phyloP scores from a whole-genome alignment of 2,329 filamentous ascomycete genomes.

The Domatiomyces globalis region DNA sequence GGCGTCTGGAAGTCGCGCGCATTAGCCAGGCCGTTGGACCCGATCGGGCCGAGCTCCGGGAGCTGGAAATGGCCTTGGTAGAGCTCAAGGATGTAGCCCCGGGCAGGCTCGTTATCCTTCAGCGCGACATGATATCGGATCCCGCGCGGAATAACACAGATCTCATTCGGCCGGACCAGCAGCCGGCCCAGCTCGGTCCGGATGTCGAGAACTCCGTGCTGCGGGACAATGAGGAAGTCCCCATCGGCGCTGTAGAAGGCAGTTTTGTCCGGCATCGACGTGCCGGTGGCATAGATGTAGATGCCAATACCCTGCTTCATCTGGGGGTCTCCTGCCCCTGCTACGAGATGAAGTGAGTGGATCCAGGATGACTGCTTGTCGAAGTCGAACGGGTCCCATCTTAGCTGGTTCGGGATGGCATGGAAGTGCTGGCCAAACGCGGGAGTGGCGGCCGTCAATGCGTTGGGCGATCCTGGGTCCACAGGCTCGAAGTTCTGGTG shows the following conservation, averaged over 20 bases:
- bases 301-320: constrained; percentile 69
- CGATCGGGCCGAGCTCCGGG: constrained; percentile 59
- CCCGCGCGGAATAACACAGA: constrained; percentile 60
- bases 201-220: constrained; percentile 60
- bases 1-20: constrained; percentile 62
- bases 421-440: constrained; percentile 47
- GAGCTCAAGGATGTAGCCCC: constrained; percentile 63
- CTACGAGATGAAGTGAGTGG: constrained; percentile 55
- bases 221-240: constrained; percentile 61
- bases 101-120: constrained; percentile 43
- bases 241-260: constrained; percentile 79
- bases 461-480: constrained; percentile 33
- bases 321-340: constrained; percentile 64
- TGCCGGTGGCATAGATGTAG: constrained; percentile 64
- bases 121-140: constrained; percentile 61
- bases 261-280: constrained; percentile 57
- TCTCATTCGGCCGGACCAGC: constrained; percentile 64
- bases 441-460: constrained; percentile 29
- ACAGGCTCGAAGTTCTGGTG: constrained; percentile 38
- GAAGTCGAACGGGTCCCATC: constrained; percentile 66
- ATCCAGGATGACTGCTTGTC: constrained; percentile 54
- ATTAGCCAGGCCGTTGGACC: constrained; percentile 61
- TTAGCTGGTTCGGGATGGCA: constrained; percentile 66
- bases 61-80: constrained; percentile 59
- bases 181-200: constrained; percentile 63